These are phyloP conservation scores for Calonectria pteridis DNA, from an alignment of 2,329 filamentous ascomycete species.

Conservation along the genomic window DNA sequence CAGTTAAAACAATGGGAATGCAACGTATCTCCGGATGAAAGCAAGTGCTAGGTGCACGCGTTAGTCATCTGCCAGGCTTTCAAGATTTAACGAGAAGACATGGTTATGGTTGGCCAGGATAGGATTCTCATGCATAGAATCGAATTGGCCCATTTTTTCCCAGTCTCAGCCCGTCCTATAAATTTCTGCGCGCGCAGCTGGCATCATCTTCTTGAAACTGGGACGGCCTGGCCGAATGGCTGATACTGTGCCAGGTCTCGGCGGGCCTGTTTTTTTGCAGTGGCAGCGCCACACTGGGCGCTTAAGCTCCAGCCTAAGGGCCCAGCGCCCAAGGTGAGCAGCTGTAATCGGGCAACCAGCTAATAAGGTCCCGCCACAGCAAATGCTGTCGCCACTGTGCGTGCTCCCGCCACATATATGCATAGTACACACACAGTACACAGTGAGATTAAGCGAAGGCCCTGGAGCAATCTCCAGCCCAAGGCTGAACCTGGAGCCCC, in stretches of 20 bases:
- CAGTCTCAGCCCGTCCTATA: background rate
- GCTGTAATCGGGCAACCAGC: slow-evolving; percentile 6
- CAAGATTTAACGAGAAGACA: background rate
- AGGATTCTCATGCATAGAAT: background rate
- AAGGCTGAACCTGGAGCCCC: slow-evolving; percentile 30
- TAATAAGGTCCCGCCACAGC: slow-evolving; percentile 23
- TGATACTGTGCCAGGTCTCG: slow-evolving; percentile 14
- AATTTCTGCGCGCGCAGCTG: background rate
- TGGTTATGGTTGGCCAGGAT: too few species aligned
- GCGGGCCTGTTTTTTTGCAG: slow-evolving; percentile 5
- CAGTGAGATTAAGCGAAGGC: slow-evolving; percentile 28
- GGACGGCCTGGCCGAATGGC: background rate
- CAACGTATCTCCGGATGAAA: background rate
- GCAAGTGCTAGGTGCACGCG: background rate
- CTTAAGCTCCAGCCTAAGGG: slow-evolving; percentile 15
- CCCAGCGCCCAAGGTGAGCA: background rate
- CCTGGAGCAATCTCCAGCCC: slow-evolving; percentile 33
- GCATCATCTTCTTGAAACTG: slow-evolving; percentile 2
- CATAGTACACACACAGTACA: slow-evolving; percentile 30
- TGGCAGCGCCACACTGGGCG: slow-evolving; percentile 18
- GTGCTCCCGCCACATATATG: slow-evolving; percentile 33
- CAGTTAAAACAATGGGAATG: background rate
- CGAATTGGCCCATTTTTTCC: background rate
- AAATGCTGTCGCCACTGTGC: slow-evolving; percentile 18
- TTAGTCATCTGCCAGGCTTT: background rate